Conservation (phyloP, 305 asterid species). For the Solanum hybrid region DNA sequence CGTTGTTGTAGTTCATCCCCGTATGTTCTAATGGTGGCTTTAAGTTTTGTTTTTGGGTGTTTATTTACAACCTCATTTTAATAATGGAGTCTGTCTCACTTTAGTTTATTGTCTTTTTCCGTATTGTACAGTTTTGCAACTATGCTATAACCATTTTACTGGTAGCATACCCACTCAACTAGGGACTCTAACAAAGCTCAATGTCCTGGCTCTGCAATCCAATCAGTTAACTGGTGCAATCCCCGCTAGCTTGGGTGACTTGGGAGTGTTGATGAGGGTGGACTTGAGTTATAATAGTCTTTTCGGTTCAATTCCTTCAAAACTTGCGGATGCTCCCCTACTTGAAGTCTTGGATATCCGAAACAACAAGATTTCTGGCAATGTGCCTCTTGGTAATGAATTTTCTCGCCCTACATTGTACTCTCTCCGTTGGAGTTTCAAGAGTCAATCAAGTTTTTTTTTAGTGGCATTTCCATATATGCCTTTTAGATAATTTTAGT, state of each 20-base stretch:
- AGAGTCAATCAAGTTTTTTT: too few relatives aligned
- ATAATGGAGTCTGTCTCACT: background rate
- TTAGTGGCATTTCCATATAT: background rate
- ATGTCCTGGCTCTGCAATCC: conserved; percentile 65
- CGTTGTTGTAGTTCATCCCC: background rate
- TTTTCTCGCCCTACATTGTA: background rate
- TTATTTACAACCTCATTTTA: background rate
- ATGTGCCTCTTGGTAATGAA: conserved; percentile 73
- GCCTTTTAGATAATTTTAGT: background rate
- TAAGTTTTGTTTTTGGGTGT: background rate
- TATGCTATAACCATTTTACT: conserved; percentile 64
- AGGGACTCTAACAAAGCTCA: conserved; percentile 52
- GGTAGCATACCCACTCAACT: conserved; percentile 82
- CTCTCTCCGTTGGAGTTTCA: accelerated
- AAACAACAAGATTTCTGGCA: conserved; percentile 78
- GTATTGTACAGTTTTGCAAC: conserved; percentile 62
- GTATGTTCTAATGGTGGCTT: background rate
- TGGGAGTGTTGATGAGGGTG: conserved; percentile 50
- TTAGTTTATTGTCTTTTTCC: background rate
- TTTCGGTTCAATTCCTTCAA: conserved; percentile 79
- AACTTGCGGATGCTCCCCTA: conserved; percentile 69
- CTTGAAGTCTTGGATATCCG: conserved; percentile 67
- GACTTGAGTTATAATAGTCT: conserved; percentile 68
- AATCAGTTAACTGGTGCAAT: conserved; percentile 81
- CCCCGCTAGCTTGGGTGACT: conserved; percentile 81